Evolutionary conservation across 2,329 filamentous ascomycete genomes (phyloP).

Genomic region (Ceratocystis albifundus): DNA sequence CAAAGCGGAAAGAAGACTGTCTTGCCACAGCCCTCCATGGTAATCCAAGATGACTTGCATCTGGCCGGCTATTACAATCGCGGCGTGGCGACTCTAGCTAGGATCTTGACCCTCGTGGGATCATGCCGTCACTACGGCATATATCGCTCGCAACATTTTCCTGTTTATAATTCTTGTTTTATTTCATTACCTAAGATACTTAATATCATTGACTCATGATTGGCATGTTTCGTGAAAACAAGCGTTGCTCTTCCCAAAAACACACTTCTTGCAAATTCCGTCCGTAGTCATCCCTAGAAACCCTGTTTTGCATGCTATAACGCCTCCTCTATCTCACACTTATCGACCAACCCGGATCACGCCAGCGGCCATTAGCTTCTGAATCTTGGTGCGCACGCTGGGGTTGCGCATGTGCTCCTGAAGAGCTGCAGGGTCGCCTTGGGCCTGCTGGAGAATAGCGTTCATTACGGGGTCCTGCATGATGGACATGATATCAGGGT

Average conservation of each 20-base stretch:
- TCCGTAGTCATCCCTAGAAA: constrained; percentile 1
- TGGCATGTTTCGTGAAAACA: neutral
- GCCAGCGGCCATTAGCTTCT: constrained; percentile 86
- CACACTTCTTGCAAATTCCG: neutral
- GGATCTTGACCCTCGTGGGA: too few species aligned
- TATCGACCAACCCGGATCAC: constrained; percentile 65
- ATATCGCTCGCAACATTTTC: neutral
- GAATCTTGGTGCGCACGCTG: constrained; percentile 71
- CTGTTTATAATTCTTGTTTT: neutral
- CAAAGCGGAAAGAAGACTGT: too few species aligned
- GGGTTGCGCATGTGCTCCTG: constrained; percentile 97
- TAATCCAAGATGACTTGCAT: too few species aligned
- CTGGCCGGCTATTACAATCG: too few species aligned
- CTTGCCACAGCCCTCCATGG: too few species aligned
- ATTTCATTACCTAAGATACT: constrained; percentile 5
- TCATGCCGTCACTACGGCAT: neutral
- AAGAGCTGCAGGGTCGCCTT: constrained; percentile 80
- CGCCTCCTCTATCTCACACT: constrained; percentile 13
- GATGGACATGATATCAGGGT: constrained; percentile 88
- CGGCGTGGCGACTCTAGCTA: too few species aligned
- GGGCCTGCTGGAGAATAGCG: constrained; percentile 90
- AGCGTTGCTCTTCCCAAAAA: neutral
- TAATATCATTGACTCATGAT: constrained; percentile 16
- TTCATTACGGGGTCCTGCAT: constrained; percentile 98
- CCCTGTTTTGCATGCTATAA: neutral